Base-by-base conservation (phyloP, 1,139 yeast species). In the Pneumocystis jirovecii region DNA sequence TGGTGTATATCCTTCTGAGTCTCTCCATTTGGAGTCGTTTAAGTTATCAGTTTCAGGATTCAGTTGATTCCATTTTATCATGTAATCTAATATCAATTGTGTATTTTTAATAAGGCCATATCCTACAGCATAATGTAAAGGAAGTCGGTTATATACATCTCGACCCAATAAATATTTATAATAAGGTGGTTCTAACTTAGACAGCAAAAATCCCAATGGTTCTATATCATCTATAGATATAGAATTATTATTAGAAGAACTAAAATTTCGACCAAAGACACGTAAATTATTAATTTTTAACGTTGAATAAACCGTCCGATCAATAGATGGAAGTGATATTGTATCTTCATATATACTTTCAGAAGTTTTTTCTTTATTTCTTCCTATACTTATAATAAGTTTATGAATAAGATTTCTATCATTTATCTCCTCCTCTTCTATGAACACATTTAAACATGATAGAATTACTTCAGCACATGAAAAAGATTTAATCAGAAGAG, bases 41-140 rank as follows among this genome's bases (percentile, higher is more conserved):
- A 86, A 79, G 0, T 90, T 78, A 0, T 79, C 73, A 0, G 77
- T 73, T 66, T 81, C 78, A 76, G 83, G 78, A 59, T 81, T 77
- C 10, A 65, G 40, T 15, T 56, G 61, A 6, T 59, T 44, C 88
- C 87, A 85, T 63, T 77, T 75, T 67, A 75, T 77, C 69, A 83
- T 73, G 71, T 79, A 82, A 50, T 79, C 78, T 35, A 90, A 75
- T 45, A 91, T 78, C 12, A 84, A 78, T 34, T 77, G 77, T 1
- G 89, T 80, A 60, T 86, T 83, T 64, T 82, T 83, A 68, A 82
- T 83, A 66, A 91, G 79, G 0, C 97, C 97, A 73, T 85, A 89
- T 72, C 89, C 95, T 1, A 95, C 86, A 19, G 96, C 85, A 74
- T 91, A 91, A 76, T 93, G 97, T 66, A 93, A 78, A 0, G 97